Evolutionary conservation across 2,329 filamentous ascomycete genomes (phyloP).

Genomic region (Exophiala sp.): DNA sequence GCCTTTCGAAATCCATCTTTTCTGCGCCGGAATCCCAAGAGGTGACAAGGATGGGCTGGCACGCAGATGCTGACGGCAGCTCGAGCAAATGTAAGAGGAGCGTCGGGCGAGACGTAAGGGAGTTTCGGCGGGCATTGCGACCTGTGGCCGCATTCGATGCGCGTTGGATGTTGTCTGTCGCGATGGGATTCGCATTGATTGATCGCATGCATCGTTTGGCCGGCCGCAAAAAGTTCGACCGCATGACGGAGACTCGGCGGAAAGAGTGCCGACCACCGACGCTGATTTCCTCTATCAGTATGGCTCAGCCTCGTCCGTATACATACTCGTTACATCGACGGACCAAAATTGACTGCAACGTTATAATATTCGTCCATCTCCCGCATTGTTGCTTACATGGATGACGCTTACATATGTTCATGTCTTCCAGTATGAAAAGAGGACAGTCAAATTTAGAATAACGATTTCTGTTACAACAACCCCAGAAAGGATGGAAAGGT

Average conservation of each 20-base stretch:
- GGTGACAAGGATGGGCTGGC: background rate
- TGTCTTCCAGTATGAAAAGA: too few relatives aligned
- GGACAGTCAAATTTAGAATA: too few relatives aligned
- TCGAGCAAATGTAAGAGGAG: conserved; percentile 16
- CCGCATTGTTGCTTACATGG: too few relatives aligned
- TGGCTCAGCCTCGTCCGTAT: too few relatives aligned
- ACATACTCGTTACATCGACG: too few relatives aligned
- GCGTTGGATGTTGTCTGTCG: background rate
- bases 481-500: too few relatives aligned
- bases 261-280: background rate
- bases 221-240: conserved; percentile 40
- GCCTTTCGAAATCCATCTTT: conserved; percentile 36
- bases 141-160: background rate
- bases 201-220: conserved; percentile 47
- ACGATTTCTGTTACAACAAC: too few relatives aligned
- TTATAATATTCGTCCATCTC: too few relatives aligned
- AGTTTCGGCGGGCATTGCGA: conserved; percentile 8
- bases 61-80: conserved; percentile 13
- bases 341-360: too few relatives aligned
- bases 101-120: conserved; percentile 8
- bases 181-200: conserved; percentile 39
- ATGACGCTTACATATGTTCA: too few relatives aligned
- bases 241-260: background rate
- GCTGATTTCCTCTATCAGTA: too few relatives aligned
- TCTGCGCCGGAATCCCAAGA: conserved; percentile 4